Conservation (phyloP, 1,139 yeast genomes). For the Eremothecium gossypii region DNA sequence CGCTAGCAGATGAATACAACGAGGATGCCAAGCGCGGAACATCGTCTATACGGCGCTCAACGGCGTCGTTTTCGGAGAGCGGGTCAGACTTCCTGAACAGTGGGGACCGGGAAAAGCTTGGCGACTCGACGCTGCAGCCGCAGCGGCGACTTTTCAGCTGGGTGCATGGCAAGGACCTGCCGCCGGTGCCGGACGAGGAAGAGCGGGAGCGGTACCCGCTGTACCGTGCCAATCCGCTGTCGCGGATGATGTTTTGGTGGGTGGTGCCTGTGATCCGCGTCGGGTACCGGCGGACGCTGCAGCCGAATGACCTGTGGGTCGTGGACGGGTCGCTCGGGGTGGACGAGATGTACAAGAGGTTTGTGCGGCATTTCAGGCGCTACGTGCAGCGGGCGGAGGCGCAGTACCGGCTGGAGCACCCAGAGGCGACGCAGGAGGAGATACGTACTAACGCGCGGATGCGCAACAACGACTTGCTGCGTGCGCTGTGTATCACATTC, state of each 20-base stretch:
- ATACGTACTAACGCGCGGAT: slow-evolving; percentile 27
- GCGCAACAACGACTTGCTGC: slow-evolving; percentile 36
- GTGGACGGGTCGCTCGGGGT: slow-evolving; percentile 46
- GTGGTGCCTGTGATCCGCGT: slow-evolving; percentile 45
- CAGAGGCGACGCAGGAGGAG: slow-evolving; percentile 29
- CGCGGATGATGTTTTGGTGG: slow-evolving; percentile 47
- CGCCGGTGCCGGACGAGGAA: slow-evolving; percentile 42
- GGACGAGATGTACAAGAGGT: slow-evolving; percentile 36
- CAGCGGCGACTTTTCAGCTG: slow-evolving; percentile 36
- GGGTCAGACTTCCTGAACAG: slow-evolving; percentile 8
- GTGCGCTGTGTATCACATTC: slow-evolving; percentile 49
- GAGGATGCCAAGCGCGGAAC: no score
- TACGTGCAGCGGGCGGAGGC: slow-evolving; percentile 32
- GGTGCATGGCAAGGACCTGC: slow-evolving; percentile 35
- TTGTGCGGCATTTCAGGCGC: slow-evolving; percentile 33
- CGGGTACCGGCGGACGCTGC: slow-evolving; percentile 62
- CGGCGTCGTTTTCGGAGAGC: background rate
- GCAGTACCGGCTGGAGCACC: slow-evolving; percentile 21
- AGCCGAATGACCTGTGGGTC: slow-evolving; percentile 51
- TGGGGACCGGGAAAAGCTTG: slow-evolving; percentile 27
- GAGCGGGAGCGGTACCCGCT: slow-evolving; percentile 42
- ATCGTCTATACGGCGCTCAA: background rate
- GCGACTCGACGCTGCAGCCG: slow-evolving; percentile 27
- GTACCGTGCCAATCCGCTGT: slow-evolving; percentile 30
- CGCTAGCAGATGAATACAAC: background rate